These are phyloP conservation scores for Udeniomyces megalosporus DNA, from an alignment of 768 basidiomycete species.

Conservation along the genomic window DNA sequence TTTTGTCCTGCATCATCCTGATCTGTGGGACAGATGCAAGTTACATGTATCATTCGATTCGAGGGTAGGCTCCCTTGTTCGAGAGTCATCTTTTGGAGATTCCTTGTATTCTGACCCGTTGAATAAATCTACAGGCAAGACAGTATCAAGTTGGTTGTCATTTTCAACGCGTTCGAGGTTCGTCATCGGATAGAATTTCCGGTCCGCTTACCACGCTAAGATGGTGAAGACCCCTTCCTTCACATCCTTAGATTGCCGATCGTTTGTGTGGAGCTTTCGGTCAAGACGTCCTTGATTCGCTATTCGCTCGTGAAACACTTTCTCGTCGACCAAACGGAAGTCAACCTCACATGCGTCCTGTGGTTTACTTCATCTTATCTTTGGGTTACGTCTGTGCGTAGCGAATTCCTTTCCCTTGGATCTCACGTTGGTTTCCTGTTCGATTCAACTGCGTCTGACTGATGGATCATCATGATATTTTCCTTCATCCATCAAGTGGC, in stretches of 20 bases:
- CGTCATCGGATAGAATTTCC: conserved; percentile 20
- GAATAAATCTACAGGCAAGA: too few relatives aligned
- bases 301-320: conserved; percentile 84
- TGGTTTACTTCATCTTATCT: conserved; percentile 69
- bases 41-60: conserved; percentile 93
- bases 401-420: too few relatives aligned
- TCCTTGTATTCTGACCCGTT: too few relatives aligned
- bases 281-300: conserved; percentile 88
- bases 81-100: too few relatives aligned
- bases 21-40: conserved; percentile 80
- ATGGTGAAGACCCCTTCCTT: not conserved
- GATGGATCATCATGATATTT: too few relatives aligned
- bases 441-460: too few relatives aligned
- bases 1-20: conserved; percentile 55
- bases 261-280: conserved; percentile 88
- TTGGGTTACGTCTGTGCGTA: conserved; percentile 62
- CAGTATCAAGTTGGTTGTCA: conserved; percentile 95
- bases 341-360: conserved; percentile 49
- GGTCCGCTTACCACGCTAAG: not conserved
- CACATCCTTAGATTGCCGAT: conserved; percentile 61
- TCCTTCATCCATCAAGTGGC: conserved; percentile 39
- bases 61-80: conserved; percentile 35
- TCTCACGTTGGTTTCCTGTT: not conserved
- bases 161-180: conserved; percentile 96
- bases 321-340: conserved; percentile 39